Percentiles rank a stretch among this genome's conserved stretches.
These are phyloP conservation scores for Acacia melanoxylon DNA, from an alignment of 306 rosid species.

Conservation along the genomic window DNA sequence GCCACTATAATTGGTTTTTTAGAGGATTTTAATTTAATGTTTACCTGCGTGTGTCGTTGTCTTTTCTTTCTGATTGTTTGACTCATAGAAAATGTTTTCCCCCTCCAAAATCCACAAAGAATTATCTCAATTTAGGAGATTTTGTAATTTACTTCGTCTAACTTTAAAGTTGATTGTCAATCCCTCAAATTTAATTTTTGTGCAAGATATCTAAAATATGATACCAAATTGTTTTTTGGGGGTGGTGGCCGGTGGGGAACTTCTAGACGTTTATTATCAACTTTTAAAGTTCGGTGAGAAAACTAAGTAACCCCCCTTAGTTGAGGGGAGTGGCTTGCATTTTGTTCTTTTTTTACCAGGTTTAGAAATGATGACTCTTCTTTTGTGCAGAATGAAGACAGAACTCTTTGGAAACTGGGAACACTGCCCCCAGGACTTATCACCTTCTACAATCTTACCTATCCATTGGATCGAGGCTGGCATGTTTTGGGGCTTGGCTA, in stretches of 20 bases:
- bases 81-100: not conserved
- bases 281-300: not conserved
- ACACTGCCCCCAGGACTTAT: slow-evolving; percentile 91
- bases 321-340: not conserved
- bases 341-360: not conserved
- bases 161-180: not conserved
- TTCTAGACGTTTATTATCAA: not conserved
- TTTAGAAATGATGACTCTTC: slow-evolving; percentile 33
- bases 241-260: too few species aligned
- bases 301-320: not conserved
- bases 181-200: not conserved
- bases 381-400: slow-evolving; percentile 79
- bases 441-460: slow-evolving; percentile 84
- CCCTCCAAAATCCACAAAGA: not conserved
- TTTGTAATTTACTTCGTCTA: not conserved
- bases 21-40: not conserved
- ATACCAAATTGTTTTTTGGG: not conserved
- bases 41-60: not conserved
- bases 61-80: not conserved
- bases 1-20: slow-evolving; percentile 7
- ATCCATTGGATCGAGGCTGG: slow-evolving; percentile 85
- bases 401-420: slow-evolving; percentile 99
- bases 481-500: slow-evolving; percentile 97
- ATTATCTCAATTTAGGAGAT: not conserved
- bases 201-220: not conserved